Base-by-base conservation (phyloP, 768 basidiomycete species). In the Boletus barrowsii region DNA sequence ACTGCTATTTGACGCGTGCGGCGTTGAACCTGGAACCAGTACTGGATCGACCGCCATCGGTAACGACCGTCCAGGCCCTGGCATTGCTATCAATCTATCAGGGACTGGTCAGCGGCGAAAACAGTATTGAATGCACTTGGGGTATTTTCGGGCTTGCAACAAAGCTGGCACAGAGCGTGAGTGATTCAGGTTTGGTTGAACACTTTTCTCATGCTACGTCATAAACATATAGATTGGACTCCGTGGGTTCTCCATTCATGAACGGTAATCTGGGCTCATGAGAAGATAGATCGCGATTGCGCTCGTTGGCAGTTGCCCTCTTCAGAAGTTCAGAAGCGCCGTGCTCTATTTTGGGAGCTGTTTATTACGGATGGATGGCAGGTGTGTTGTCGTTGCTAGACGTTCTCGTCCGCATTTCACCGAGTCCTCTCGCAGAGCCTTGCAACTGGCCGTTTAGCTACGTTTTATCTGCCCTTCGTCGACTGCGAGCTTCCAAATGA, bases 341-440 rank as follows among this genome's bases (percentile, higher is more conserved):
- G 86, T 30, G 79, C 83, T 1, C 65, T 88, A 22, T 88, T 88
- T 60, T 88, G 87, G 87, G 86, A 88, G 56, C 55, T 88, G 29
- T 87, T 86, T 60, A 83, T 87, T 58, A 84, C 86, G 0, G 86
- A 88, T 64, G 82, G 83, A 56, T 88, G 86, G 84, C 84, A 86
- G 78, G 87, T 85, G 55, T 15, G 76, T 61, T 22, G 1, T 30
- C 14, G n/a, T 53, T 42, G 15, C 20, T 49, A 29, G 37, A 22
- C 22, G n/a, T 18, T 42, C 26, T 44, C 33, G 37, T 39, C 13
- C 40, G 42, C 17, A 15, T 39, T 26, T 47, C 14, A 53, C 51
- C n/a, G 7, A 54, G 35, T 18, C 42, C 17, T 45, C 13, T 9
- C 15, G 35, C 57, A 87, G 85, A 83, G 83, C 63, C 76, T 87